phyloP scores from a whole-genome alignment of 176 grass and related monocot genomes.

The Otatea glauca region DNA sequence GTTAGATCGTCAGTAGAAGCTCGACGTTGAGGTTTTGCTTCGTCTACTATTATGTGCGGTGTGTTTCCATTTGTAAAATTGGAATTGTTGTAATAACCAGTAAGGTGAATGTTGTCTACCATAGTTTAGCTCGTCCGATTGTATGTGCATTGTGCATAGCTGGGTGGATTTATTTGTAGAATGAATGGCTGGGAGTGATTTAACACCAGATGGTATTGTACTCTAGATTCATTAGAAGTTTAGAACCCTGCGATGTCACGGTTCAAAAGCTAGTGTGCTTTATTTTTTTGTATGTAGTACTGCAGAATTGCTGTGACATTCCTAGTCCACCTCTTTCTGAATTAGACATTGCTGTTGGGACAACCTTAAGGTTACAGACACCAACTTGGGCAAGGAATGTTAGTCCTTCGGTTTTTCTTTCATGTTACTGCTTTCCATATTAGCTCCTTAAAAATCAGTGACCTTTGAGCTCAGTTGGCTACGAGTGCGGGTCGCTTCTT shows the following conservation, averaged over 20 bases:
- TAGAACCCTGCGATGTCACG: not conserved
- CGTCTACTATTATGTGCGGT: conserved; percentile 12
- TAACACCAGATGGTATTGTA: not conserved
- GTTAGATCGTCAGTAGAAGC: conserved; percentile 42
- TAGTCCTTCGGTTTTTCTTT: too few relatives aligned
- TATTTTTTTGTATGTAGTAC: not conserved
- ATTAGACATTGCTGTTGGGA: too few relatives aligned
- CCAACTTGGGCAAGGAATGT: too few relatives aligned
- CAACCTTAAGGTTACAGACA: too few relatives aligned
- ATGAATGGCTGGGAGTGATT: conserved; percentile 13
- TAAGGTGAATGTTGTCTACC: conserved; percentile 28
- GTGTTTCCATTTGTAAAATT: conserved; percentile 36
- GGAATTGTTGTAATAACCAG: conserved; percentile 35
- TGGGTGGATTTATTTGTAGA: conserved; percentile 37
- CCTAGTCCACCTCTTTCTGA: too few relatives aligned
- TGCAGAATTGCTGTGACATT: too few relatives aligned
- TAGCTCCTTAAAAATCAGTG: too few relatives aligned
- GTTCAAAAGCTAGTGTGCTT: not conserved
- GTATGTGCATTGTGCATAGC: conserved; percentile 42
- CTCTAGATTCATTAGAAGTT: not conserved
- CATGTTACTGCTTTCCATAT: too few relatives aligned
- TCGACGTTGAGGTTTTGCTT: not conserved
- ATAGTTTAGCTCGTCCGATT: conserved; percentile 41
- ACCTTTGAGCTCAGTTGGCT: too few relatives aligned
- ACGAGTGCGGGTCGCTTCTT: too few relatives aligned